Evolutionary conservation across 768 basidiomycete genomes (phyloP), one percentile per base, ranked within the genome.

Genomic region (Cystobasidium onofrii): DNA sequence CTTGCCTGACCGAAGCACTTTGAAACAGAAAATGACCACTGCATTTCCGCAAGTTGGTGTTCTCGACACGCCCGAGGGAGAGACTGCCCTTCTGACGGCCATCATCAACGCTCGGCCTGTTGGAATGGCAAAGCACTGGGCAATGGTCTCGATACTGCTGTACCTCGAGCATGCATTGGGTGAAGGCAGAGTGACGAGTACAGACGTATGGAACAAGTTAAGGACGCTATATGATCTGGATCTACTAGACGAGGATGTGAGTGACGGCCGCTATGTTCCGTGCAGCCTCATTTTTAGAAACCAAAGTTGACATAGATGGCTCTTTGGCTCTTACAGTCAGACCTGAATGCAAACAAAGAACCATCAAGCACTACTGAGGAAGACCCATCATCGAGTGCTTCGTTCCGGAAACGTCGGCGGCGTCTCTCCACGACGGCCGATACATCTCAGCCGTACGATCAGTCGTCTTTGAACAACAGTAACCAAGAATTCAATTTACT

Each of bases 11-110:
- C n/a, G n/a, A n/a, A n/a, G n/a, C n/a, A n/a, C n/a, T n/a, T n/a
- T n/a, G n/a, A n/a, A n/a, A n/a, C 13, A 2, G 10, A 29, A 1
- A 12, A 60, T 60, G 57, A 20, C 57, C 13, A 23, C 57, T 13
- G 25, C 57, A 4, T 60, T 34, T 13, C 10, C 57, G 6, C 29
- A 34, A 46, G 33, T 36, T 9, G 2, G 10, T 18, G 27, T 71
- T 9, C 69, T 71, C 34, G 69, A 71, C 34, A 71, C 69, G n/a
- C 69, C 54, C 4, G 69, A 71, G 36, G 69, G 69, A 23, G 69
- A 71, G 55, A 55, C 54, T 36, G 69, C 69, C 6, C 69, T 71
- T 13, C 54, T 71, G 25, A 57, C 55, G 6, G 50, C 36, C 33
- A n/a, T 71, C 54, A 71, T 71, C 55, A 34, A 60, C 31, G 50